phyloP scores from a whole-genome alignment of 169 alveolate genomes.

The Plasmodium vivax region DNA sequence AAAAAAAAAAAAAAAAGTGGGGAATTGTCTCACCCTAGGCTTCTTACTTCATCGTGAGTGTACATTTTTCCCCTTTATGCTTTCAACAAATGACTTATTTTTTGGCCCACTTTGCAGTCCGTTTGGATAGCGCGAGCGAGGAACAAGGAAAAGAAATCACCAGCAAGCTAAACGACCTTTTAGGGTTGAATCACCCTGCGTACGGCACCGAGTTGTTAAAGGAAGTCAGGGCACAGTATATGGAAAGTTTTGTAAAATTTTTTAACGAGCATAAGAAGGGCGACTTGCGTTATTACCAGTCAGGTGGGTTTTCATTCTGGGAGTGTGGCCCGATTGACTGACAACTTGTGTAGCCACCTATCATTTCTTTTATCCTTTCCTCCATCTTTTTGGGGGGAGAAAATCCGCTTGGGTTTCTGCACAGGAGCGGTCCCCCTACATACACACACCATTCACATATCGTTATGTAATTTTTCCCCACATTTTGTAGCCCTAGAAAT shows the following conservation, averaged over 20 bases:
- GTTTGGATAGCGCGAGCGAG: conserved; percentile 3
- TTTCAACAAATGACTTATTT: not conserved
- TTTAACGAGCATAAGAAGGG: conserved; percentile 39
- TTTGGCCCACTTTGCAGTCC: conserved; percentile 3
- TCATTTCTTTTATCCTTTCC: not conserved
- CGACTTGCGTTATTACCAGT: conserved; percentile 49
- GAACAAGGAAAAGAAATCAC: conserved; percentile 18
- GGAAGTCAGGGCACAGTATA: conserved; percentile 24
- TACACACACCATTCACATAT: not conserved
- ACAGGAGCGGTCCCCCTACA: not conserved
- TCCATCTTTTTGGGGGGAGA: not conserved
- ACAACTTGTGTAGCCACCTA: not conserved
- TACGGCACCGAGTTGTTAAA: conserved; percentile 16
- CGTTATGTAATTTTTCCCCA: not conserved
- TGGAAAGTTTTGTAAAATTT: conserved; percentile 30
- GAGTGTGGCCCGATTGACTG: not conserved
- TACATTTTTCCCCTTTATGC: not conserved
- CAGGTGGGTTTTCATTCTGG: conserved; percentile 13
- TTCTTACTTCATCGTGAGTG: not conserved
- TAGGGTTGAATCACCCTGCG: conserved; percentile 13
- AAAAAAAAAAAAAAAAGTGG: not conserved
- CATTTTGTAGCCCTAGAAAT: conserved; percentile 42
- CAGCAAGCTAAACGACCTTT: conserved; percentile 12
- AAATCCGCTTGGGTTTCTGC: not conserved
- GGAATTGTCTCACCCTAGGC: not conserved